Evolutionary conservation across 2,329 filamentous ascomycete species (phyloP), one percentile per base, ranked within the genome.

Genomic region (Diaporthe sp.): DNA sequence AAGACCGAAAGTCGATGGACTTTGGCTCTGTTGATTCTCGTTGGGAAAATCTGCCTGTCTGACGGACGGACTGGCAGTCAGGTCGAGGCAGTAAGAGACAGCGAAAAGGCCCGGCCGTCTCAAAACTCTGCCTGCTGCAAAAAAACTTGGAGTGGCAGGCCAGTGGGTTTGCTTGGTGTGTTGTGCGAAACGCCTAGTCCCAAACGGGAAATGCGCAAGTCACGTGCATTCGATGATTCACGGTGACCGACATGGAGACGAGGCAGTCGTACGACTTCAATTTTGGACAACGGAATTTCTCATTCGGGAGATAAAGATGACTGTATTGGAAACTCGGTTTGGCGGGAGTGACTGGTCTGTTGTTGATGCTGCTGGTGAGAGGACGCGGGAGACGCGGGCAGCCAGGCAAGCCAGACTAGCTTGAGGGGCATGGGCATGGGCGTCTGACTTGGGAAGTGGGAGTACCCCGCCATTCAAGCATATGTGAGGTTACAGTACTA

Each of bases 1-100:
- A 47, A 65, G 71, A 70, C 71, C 71, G 17, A 65, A 73, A 73
- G 71, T 65, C 71, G 49, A 65, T 73, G 60, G 71, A 73, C 71
- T 73, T 65, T 73, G 71, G 71, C 71, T 70, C 58, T 73, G 71
- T 73, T 73, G 71, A 73, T 65, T 42, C 58, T 51, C 71, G 58
- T 65, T 31, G 44, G 42, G 71, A 47, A 65, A 57, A 57, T 65
- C 47, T 73, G 51, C 58, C 61, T 73, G 71, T 49, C 71, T 73
- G 58, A 65, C 17, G 49, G 57, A 55, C 49, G 47, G 49, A 70
- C 65, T 53, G 49, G 49, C 65, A 55, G 65, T 70, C 34, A 70
- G 65, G 65, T 68, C 65, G 47, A 53, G 65, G 34, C 47, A 28
- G 47, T 70, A 22, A 70, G 31, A 55, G 31, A 28, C 65, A 65